phyloP scores from a whole-genome alignment of 2,329 filamentous ascomycete species.

The Pezicula carpinea region DNA sequence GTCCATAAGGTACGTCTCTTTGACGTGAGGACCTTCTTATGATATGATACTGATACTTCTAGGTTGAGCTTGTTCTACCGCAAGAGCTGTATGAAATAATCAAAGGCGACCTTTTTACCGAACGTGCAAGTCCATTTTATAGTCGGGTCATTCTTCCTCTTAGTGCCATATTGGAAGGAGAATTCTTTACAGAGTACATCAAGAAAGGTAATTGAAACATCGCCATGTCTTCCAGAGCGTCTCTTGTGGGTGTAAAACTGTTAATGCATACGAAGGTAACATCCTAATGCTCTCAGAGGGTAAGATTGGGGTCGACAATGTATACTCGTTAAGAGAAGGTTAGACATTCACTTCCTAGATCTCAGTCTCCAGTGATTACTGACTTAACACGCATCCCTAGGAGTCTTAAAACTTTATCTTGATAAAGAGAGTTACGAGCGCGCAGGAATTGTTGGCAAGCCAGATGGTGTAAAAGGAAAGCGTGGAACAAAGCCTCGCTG shows the following conservation, averaged over 20 bases:
- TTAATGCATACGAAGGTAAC: constrained; percentile 49
- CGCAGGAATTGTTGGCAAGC: constrained; percentile 72
- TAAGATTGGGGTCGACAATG: constrained; percentile 61
- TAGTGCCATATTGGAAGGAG: constrained; percentile 63
- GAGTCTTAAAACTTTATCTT: constrained; percentile 69
- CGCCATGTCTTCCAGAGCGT: neutral
- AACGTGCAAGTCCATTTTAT: constrained; percentile 45
- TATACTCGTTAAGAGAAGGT: constrained; percentile 69
- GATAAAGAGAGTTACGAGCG: constrained; percentile 79
- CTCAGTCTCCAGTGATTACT: neutral
- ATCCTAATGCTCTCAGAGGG: constrained; percentile 83
- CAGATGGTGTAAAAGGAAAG: constrained; percentile 53
- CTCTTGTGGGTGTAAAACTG: neutral
- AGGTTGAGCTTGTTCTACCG: constrained; percentile 72
- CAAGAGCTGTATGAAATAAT: constrained; percentile 53
- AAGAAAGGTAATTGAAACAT: constrained; percentile 44
- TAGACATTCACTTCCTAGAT: too few relatives aligned
- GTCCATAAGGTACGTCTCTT: constrained; percentile 54
- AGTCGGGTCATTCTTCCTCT: constrained; percentile 69
- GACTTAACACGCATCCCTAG: constrained; percentile 34
- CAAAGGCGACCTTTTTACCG: constrained; percentile 43
- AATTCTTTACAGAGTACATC: constrained; percentile 81
- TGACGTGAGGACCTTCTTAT: neutral
- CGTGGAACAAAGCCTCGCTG: constrained; percentile 65
- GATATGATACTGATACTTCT: constrained; percentile 3